Conservation (phyloP, 306 rosid genomes). For the Pyrus betulifolia region DNA sequence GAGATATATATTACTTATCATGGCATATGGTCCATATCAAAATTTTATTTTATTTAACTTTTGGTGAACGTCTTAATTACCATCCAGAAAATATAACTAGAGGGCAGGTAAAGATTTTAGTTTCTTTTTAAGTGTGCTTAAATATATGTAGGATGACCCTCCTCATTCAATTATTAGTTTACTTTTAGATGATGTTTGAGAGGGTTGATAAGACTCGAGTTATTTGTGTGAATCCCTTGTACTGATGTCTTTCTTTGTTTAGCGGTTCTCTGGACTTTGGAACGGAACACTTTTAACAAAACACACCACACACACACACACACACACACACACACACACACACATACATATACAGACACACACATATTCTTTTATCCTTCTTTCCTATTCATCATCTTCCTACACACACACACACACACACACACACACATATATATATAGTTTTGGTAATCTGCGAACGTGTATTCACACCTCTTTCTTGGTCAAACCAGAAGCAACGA, state of each 20-base stretch:
- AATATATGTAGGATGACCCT: background rate
- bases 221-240: too few species aligned
- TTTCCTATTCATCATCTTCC: background rate
- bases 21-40: background rate
- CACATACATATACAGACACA: too few species aligned
- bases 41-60: background rate
- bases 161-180: too few species aligned
- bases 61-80: background rate
- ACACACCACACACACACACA: too few species aligned
- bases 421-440: too few species aligned
- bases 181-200: too few species aligned
- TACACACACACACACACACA: background rate
- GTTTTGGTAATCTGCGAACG: background rate
- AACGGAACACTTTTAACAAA: too few species aligned
- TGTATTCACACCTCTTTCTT: background rate
- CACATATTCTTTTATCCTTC: background rate
- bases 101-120: background rate
- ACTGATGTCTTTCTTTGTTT: too few species aligned
- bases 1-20: background rate
- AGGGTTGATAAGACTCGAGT: too few species aligned
- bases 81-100: background rate
- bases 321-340: too few species aligned
- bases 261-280: too few species aligned
- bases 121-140: background rate
- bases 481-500: conserved; percentile 15